A percentile compares a stretch with the other conserved stretches of the same genome.
phyloP scores from a whole-genome alignment of 306 rosid genomes.

The Glycine latifolia region DNA sequence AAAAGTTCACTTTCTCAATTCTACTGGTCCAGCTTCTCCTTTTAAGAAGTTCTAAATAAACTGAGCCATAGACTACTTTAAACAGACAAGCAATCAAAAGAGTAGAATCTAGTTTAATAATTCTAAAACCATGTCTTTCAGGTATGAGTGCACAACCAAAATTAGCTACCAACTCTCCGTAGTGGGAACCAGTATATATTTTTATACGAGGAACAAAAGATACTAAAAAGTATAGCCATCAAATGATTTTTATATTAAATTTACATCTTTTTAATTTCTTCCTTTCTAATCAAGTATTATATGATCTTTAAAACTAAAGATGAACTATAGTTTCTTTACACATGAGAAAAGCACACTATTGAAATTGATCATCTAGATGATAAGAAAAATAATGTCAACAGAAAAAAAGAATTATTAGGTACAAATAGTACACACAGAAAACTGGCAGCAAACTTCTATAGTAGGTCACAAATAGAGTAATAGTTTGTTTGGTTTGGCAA shows the following conservation, averaged over 20 bases:
- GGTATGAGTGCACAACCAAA: constrained; percentile 4
- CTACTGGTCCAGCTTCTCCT: background rate
- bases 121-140: constrained; percentile 10
- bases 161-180: background rate
- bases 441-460: background rate
- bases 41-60: background rate
- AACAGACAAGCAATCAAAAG: background rate
- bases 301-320: background rate
- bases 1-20: background rate
- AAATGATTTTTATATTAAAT: background rate
- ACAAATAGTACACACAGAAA: constrained; percentile 11
- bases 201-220: background rate
- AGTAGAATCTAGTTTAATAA: background rate
- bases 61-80: background rate
- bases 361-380: background rate
- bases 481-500: too few relatives aligned
- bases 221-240: background rate
- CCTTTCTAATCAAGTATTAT: constrained; percentile 2
- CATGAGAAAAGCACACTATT: constrained; percentile 6
- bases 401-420: background rate
- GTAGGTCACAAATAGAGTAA: too few relatives aligned
- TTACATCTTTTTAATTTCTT: background rate
- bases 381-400: constrained; percentile 25
- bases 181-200: background rate
- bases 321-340: background rate